Evolutionary conservation across 2,329 filamentous ascomycete species (phyloP).

Genomic region (Stagonosporopsis cucurbitacearum): DNA sequence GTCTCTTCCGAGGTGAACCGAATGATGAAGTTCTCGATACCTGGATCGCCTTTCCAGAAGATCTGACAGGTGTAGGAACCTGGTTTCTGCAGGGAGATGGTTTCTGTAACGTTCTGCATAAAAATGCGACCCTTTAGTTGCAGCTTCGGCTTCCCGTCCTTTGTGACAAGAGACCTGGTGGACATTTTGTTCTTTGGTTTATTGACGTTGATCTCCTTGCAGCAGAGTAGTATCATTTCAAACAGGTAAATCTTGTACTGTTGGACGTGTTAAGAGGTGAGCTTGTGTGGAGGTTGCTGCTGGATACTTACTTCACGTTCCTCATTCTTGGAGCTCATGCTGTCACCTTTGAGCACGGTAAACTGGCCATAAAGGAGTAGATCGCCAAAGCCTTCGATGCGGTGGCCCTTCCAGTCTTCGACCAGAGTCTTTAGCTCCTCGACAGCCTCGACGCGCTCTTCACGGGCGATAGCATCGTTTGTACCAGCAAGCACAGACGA

Average conservation of each 20-base stretch:
- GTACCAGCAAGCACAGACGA: slow-evolving; percentile 82
- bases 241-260: slow-evolving; percentile 98
- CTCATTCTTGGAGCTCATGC: slow-evolving; percentile 77
- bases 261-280: slow-evolving; percentile 10
- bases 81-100: slow-evolving; percentile 85
- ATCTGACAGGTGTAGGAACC: slow-evolving; percentile 96
- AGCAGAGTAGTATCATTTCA: slow-evolving; percentile 92
- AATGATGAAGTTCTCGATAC: slow-evolving; percentile 95
- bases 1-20: slow-evolving; percentile 89
- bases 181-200: slow-evolving; percentile 75
- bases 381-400: slow-evolving; percentile 88
- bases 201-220: slow-evolving; percentile 89
- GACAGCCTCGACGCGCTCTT: slow-evolving; percentile 82
- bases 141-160: slow-evolving; percentile 75
- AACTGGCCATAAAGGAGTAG: slow-evolving; percentile 88
- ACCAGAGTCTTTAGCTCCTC: slow-evolving; percentile 82
- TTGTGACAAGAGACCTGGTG: slow-evolving; percentile 73
- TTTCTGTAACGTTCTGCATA: slow-evolving; percentile 97
- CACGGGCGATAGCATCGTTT: slow-evolving; percentile 88
- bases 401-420: slow-evolving; percentile 96
- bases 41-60: slow-evolving; percentile 97
- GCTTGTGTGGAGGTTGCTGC: background rate
- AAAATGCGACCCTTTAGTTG: slow-evolving; percentile 97
- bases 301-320: slow-evolving; percentile 78
- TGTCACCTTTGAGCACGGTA: slow-evolving; percentile 81